Evolutionary conservation across 2,329 filamentous ascomycete species (phyloP).

Genomic region (Parascedosporium putredinis): DNA sequence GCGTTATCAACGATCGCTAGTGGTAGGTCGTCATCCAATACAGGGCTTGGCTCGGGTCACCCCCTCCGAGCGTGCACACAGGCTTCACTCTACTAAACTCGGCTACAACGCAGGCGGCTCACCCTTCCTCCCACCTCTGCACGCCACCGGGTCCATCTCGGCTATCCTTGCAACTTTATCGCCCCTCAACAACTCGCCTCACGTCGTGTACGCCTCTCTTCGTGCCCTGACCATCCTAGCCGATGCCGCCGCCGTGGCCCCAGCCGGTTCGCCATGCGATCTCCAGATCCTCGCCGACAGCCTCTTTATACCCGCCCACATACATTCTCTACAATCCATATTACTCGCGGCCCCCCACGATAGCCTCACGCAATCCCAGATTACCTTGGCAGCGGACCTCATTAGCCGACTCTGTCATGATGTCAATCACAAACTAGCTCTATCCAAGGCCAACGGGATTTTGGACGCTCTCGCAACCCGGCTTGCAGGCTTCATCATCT

Average conservation of each 20-base stretch:
- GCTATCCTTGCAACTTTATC: constrained; percentile 63
- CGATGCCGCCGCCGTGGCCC: constrained; percentile 49
- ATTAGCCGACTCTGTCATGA: constrained; percentile 53
- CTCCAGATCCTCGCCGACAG: constrained; percentile 43
- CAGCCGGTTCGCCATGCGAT: constrained; percentile 10
- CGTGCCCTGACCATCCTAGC: constrained; percentile 63
- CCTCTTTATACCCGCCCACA: constrained; percentile 52
- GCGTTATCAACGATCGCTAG: constrained; percentile 78
- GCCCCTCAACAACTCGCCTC: constrained; percentile 50
- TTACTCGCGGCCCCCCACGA: constrained; percentile 47
- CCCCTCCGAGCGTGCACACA: neutral
- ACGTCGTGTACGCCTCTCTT: constrained; percentile 63
- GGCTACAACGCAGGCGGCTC: constrained; percentile 48
- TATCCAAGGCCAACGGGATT: constrained; percentile 58
- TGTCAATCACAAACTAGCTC: constrained; percentile 57
- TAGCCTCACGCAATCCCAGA: constrained; percentile 48
- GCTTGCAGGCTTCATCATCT: constrained; percentile 60
- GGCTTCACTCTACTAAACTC: neutral
- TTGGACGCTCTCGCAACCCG: constrained; percentile 69
- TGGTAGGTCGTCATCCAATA: constrained; percentile 37
- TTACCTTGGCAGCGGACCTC: constrained; percentile 46
- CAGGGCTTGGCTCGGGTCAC: neutral
- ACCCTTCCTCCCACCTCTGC: constrained; percentile 64
- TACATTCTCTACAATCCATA: constrained; percentile 55
- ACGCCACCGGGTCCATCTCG: constrained; percentile 56